Percentiles rank a stretch among this genome's conserved stretches.
These are phyloP conservation scores for Vicia faba DNA, from an alignment of 306 rosid species.

Conservation along the genomic window DNA sequence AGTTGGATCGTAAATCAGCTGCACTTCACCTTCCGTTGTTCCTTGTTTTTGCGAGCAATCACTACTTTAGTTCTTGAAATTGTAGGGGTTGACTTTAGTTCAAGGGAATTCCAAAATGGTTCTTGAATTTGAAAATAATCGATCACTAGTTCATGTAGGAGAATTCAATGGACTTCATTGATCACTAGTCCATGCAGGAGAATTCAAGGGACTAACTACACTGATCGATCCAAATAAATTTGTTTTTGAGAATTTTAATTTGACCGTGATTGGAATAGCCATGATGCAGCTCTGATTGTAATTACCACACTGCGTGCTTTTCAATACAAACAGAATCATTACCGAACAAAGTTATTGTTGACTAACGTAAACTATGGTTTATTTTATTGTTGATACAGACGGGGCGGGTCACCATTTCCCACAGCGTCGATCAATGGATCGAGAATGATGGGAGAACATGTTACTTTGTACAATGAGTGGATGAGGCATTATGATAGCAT, in stretches of 20 bases:
- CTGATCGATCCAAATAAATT: background rate
- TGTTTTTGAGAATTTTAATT: background rate
- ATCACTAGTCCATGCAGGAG: background rate
- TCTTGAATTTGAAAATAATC: background rate
- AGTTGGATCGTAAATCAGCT: background rate
- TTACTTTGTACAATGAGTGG: slow-evolving; percentile 31
- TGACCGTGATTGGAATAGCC: background rate
- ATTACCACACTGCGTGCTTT: background rate
- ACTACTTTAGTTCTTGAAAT: background rate
- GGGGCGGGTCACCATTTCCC: slow-evolving; percentile 67
- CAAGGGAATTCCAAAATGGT: background rate
- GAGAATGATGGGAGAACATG: slow-evolving; percentile 44
- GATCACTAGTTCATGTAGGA: background rate
- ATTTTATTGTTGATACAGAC: slow-evolving; percentile 45
- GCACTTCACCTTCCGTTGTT: background rate
- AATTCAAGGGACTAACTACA: background rate
- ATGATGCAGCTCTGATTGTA: background rate
- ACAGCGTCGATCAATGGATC: slow-evolving; percentile 62
- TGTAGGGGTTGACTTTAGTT: background rate
- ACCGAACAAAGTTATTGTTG: background rate
- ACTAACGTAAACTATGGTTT: slow-evolving; percentile 34
- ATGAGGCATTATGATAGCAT: slow-evolving; percentile 18
- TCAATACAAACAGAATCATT: background rate
- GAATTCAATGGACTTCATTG: background rate
- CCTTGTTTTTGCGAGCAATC: background rate